phyloP scores from a whole-genome alignment of 176 grass and related monocot species.

The Melocanna baccifera region DNA sequence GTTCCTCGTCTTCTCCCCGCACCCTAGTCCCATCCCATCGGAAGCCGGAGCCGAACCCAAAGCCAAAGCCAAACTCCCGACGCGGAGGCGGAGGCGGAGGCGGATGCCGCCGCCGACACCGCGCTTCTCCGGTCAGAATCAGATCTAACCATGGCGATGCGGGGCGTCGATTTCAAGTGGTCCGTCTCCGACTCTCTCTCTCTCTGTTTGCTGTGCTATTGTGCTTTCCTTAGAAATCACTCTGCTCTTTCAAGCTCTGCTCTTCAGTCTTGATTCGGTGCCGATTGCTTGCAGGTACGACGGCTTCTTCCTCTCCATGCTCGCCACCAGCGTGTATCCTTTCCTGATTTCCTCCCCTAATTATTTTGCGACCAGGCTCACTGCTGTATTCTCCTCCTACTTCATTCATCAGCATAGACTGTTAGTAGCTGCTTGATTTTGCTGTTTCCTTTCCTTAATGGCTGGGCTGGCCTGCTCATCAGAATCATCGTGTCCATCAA shows the following conservation, averaged over 20 bases:
- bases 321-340: constrained; percentile 96
- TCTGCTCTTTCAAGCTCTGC: not conserved
- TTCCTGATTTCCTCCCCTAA: not conserved
- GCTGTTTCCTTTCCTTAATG: not conserved
- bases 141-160: constrained; percentile 39
- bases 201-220: not conserved
- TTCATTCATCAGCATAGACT: not conserved
- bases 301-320: constrained; percentile 97
- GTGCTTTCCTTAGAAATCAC: not conserved
- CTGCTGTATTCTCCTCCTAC: not conserved
- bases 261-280: not conserved
- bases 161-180: constrained; percentile 61
- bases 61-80: too few relatives aligned
- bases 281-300: constrained; percentile 60
- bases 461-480: not conserved
- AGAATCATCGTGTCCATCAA: constrained; percentile 98
- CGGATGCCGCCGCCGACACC: not conserved
- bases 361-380: not conserved
- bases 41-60: not conserved
- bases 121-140: not conserved
- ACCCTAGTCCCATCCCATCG: not conserved
- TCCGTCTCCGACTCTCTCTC: not conserved
- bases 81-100: not conserved
- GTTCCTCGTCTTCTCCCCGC: not conserved
- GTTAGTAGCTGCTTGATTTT: not conserved